These are phyloP conservation scores for Mortierella sp. DNA, from an alignment of 371 early-diverging fungal genomes.

Conservation along the genomic window DNA sequence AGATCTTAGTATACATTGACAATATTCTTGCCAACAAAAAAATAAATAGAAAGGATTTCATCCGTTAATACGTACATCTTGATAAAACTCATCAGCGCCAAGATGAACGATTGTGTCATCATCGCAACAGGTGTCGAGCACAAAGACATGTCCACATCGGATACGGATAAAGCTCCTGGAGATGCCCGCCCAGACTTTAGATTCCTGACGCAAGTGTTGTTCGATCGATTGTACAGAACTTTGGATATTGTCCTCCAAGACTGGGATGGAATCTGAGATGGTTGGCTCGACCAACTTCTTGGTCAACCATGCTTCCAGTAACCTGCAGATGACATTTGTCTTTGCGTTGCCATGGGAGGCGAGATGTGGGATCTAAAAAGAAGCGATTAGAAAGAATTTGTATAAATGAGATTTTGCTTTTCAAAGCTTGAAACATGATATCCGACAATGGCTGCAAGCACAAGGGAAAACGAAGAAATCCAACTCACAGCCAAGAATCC, in stretches of 20 bases:
- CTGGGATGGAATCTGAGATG: slow-evolving; percentile 46
- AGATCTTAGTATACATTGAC: background rate
- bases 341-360: slow-evolving; percentile 55
- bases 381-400: too few relatives aligned
- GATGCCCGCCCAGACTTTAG: slow-evolving; percentile 46
- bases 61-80: slow-evolving; percentile 42
- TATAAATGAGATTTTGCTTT: too few relatives aligned
- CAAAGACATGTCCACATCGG: slow-evolving; percentile 47
- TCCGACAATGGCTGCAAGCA: too few relatives aligned
- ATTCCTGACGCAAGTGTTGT: slow-evolving; percentile 24
- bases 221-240: slow-evolving; percentile 45
- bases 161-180: slow-evolving; percentile 41
- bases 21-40: too few relatives aligned
- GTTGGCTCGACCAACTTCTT: slow-evolving; percentile 52
- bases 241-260: slow-evolving; percentile 46
- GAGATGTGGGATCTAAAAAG: slow-evolving; percentile 42
- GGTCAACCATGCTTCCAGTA: slow-evolving; percentile 42
- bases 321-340: slow-evolving; percentile 38
- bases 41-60: background rate
- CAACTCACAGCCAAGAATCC: slow-evolving; percentile 48
- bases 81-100: slow-evolving; percentile 50
- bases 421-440: too few relatives aligned
- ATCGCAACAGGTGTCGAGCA: slow-evolving; percentile 49
- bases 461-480: background rate
- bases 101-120: slow-evolving; percentile 49